Evolutionary conservation across 768 basidiomycete genomes (phyloP).

Genomic region (Auricularia sp.): DNA sequence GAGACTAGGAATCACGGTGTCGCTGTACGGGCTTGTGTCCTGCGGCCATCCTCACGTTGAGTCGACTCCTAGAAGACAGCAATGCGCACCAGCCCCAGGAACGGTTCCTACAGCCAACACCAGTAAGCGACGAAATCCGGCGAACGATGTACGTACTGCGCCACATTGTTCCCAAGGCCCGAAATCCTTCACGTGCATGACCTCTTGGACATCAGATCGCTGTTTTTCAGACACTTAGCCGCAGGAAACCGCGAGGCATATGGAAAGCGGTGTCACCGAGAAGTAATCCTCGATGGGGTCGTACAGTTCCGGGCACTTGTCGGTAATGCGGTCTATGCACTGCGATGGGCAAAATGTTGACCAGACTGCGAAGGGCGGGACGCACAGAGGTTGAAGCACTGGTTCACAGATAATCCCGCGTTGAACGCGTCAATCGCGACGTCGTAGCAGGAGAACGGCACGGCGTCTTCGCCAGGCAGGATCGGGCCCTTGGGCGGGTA

Average conservation of each 20-base stretch:
- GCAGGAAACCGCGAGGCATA: background rate
- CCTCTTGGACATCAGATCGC: slow-evolving; percentile 5
- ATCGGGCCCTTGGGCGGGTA: no score
- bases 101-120: background rate
- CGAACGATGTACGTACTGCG: background rate
- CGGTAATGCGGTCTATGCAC: slow-evolving; percentile 4
- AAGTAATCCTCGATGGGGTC: slow-evolving; percentile 7
- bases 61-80: background rate
- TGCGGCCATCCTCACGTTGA: background rate
- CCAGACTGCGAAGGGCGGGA: background rate
- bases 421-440: background rate
- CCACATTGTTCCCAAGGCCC: slow-evolving; percentile 7
- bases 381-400: slow-evolving; percentile 3
- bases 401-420: background rate
- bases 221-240: background rate
- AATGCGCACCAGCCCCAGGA: background rate
- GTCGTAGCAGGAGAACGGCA: no score
- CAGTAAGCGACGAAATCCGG: no score
- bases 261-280: background rate
- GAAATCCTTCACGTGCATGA: slow-evolving; percentile 1
- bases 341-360: background rate
- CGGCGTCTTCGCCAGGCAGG: background rate
- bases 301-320: slow-evolving; percentile 5
- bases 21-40: slow-evolving; percentile 5
- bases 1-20: slow-evolving; percentile 6